These are phyloP conservation scores for Rubia peregrina DNA, from an alignment of 305 asterid genomes.

Conservation along the genomic window DNA sequence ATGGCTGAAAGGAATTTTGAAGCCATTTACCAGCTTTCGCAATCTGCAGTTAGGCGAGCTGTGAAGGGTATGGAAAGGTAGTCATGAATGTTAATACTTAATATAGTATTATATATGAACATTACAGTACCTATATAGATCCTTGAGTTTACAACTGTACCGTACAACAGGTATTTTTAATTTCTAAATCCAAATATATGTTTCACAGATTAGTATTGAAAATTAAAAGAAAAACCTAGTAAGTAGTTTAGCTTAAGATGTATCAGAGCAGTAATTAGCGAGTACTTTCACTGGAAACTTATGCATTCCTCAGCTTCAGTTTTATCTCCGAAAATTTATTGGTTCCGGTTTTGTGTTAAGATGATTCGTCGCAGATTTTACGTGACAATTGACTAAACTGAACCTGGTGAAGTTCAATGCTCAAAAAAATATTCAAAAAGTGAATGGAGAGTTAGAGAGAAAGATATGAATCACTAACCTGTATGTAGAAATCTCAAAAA, in stretches of 20 bases:
- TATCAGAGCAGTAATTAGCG: neutral
- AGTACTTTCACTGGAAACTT: neutral
- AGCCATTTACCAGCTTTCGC: conserved; percentile 44
- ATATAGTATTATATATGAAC: neutral
- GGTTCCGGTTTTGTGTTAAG: neutral
- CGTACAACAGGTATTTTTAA: neutral
- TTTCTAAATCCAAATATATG: neutral
- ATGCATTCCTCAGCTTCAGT: too few relatives aligned
- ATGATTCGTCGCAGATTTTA: neutral
- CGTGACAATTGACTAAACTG: neutral
- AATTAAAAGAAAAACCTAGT: neutral
- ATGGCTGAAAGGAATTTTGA: conserved; percentile 40
- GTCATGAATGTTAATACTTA: neutral
- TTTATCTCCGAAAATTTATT: neutral
- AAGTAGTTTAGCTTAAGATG: neutral
- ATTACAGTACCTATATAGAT: neutral
- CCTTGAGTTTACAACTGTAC: neutral
- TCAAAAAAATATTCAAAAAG: neutral
- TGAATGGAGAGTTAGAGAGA: neutral
- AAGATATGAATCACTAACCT: neutral
- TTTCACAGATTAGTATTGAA: neutral
- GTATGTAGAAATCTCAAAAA: neutral
- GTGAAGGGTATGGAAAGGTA: conserved; percentile 46
- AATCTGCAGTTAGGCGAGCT: conserved; percentile 40
- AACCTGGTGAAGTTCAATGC: neutral